Evolutionary conservation across 2,329 filamentous ascomycete species (phyloP), one percentile per base, ranked within the genome.

Genomic region (Bertia moriformis): DNA sequence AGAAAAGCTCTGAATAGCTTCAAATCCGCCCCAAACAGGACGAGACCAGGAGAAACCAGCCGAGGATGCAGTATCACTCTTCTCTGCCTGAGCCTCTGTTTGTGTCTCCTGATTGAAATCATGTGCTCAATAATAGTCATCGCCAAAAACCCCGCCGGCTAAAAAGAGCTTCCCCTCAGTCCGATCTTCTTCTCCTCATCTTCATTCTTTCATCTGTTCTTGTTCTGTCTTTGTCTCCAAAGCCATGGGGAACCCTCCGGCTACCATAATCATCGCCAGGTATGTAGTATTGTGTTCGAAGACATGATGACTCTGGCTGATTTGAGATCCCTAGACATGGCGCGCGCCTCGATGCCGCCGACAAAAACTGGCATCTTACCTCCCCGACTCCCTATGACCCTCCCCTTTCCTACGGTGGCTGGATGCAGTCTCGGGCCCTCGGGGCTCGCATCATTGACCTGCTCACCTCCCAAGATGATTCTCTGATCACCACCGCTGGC

Each of bases 301-400:
- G 22, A 27, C 22, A 27, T n/a, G n/a, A n/a, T n/a, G n/a, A n/a
- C n/a, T n/a, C n/a, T n/a, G n/a, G n/a, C 15, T 12, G 15, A 35
- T 35, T 17, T 35, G 17, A 35, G 20, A 14, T 18, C 12, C 40
- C 30, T 42, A 79, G 91, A 60, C 91, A 98, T 59, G 91, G 91
- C 52, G 84, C 88, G 50, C 82, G 91, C 48, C 79, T 98, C 42
- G 91, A 98, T 58, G 86, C 86, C 41, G 87, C 88, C 44, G 88
- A 98, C 67, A 87, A 88, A 56, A 77, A 85, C 57, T 98, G 91
- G 91, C 86, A 95, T 58, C 71, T 94, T 40, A 83, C 83, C 19
- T 94, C 91, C 4, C 83, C 88, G 1, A 88, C 86, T 4, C 91
- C 91, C 2, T 98, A 96, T 65, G 89, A 98, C 48, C 85, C 91